Evolutionary conservation across 352 stramenopile species (phyloP), one percentile per base, ranked within the genome.

Genomic region (Phytophthora fragariaefolia): DNA sequence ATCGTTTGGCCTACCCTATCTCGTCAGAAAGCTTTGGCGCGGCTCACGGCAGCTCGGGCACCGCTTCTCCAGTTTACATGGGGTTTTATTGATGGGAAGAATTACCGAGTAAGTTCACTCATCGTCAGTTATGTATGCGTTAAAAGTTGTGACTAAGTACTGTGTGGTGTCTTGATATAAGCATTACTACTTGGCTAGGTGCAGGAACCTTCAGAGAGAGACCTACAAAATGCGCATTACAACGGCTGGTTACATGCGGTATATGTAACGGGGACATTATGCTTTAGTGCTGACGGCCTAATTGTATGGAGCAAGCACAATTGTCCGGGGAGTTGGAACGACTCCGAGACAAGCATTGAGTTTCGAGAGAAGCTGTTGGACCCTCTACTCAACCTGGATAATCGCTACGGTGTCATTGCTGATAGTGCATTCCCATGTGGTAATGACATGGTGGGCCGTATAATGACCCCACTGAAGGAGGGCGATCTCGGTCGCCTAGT

Each of bases 161-260:
- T n/a, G n/a, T n/a, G n/a, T n/a, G n/a, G n/a, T n/a, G n/a, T n/a
- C n/a, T n/a, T n/a, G n/a, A n/a, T n/a, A n/a, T n/a, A n/a, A n/a
- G n/a, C n/a, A n/a, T 10, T 56, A 8, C 18, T 23, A 20, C 18
- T 26, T 20, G 15, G 22, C 6, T 26, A 55, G 20, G 55, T 66
- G 6, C 22, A 52, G 15, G n/a, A 57, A 2, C 63, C 49, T 8
- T 30, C 47, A 0, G 6, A 42, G 0, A 1, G 1, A 1, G 56
- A 66, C 9, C 9, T 66, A 3, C 55, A 71, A n/a, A 66, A 66
- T 22, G 55, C 63, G 0, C 28, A 61, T 1, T 71, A 71, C 12
- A 71, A 71, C 28, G 63, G 55, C 1, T 71, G 63, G 42, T 17
- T 71, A 1, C 63, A 71, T 13, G 20, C 12, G n/a, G 59, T 53